Conservation (phyloP, 257 asterid genomes). For the Asclepias syriaca region DNA sequence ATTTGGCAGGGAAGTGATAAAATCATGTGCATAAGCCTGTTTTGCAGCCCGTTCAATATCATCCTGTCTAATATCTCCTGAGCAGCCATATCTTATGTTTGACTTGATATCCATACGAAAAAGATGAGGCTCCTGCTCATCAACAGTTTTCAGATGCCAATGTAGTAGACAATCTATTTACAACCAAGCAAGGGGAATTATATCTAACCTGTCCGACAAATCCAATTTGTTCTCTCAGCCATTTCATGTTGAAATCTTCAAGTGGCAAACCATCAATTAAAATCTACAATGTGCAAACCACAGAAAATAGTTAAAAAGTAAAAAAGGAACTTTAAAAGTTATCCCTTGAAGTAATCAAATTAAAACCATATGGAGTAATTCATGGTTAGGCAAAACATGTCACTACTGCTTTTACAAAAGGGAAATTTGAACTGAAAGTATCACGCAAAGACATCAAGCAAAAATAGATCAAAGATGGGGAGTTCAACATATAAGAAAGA, state of each 20-base stretch:
- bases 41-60: slow-evolving; percentile 88
- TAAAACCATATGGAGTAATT: neutral
- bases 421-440: neutral
- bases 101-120: slow-evolving; percentile 81
- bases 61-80: slow-evolving; percentile 54
- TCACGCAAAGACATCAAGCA: neutral
- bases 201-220: slow-evolving; percentile 86
- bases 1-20: slow-evolving; percentile 64
- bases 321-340: neutral
- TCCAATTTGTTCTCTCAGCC: slow-evolving; percentile 90
- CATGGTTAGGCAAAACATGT: neutral
- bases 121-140: slow-evolving; percentile 75
- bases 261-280: slow-evolving; percentile 66
- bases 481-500: neutral
- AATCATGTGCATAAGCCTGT: slow-evolving; percentile 87
- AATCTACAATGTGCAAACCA: slow-evolving; percentile 42
- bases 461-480: neutral
- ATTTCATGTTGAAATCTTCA: slow-evolving; percentile 55
- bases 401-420: neutral
- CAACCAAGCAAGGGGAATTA: neutral
- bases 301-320: neutral
- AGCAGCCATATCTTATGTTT: slow-evolving; percentile 85
- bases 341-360: neutral
- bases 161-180: neutral
- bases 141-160: slow-evolving; percentile 9